Base-by-base conservation (phyloP, 805 yeast species). In the Metschnikowia arizonensis region DNA sequence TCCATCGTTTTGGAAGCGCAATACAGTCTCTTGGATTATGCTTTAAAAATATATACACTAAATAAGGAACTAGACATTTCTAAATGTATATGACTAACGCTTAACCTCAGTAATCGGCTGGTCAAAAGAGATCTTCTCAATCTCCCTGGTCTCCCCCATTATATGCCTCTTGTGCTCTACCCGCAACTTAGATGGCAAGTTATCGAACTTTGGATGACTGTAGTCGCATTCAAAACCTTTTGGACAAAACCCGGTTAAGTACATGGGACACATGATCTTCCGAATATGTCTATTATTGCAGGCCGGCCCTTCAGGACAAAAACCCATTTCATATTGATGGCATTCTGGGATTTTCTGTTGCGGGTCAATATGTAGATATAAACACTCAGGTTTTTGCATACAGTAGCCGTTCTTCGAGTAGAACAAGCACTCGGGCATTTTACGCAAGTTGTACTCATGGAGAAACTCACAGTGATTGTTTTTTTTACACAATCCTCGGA, bases 371-470 rank as follows among this genome's bases (percentile, higher is more conserved):
- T 93, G 99, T 43, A 87, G 72, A 63, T 88, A 93, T 45, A 88
- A 81, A 62, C 99, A 93, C 60, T 93, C 99, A 1, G 96, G 93
- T 0, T 89, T 78, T 63, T 89, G 97, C 5, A 95, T 85, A 63
- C 99, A 91, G 55, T 76, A 83, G 5, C 95, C 95, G 54, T 80
- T 81, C 62, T 88, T 83, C 35, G 88, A 76, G 64, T 79, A 91
- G 64, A 88, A 87, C 19, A 88, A 78, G 64, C 99, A 93, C 64
- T 93, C 99, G 3, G 98, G 98, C 95, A 93, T 91, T 65, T 87
- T 88, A 49, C 95, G 75, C 56, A 93, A 68, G 60, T 93, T 91
- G 60, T 90, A 90, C 62, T 93, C 99, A 65, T 93, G 99, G 36
- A 93, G 68, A 58, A 88, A 93, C 69, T 93, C 99, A 65, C 99